Base-by-base conservation (phyloP, 2,329 filamentous ascomycete species). In the Fonsecaea pugnacius region DNA sequence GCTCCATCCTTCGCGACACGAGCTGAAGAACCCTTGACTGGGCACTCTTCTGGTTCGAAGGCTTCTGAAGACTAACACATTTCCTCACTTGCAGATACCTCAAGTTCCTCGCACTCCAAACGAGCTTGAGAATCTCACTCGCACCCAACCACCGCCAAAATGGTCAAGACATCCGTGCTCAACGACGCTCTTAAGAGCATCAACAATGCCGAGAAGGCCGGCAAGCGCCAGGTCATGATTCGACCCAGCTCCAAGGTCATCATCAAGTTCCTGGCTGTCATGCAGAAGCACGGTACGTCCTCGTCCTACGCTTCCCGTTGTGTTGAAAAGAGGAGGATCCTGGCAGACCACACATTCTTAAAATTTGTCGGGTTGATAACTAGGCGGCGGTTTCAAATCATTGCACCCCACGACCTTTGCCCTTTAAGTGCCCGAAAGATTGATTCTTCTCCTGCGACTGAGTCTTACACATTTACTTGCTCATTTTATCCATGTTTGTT, bases 381-480 rank as follows among this genome's bases (percentile, higher is more conserved):
- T 99, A 96, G 94, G 91, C 90, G 89, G 92, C 87, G 88, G 89
- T 94, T 89, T 89, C 87, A 87, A 86, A 80, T 78, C 73, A 51
- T 59, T 79, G 72, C 73, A 51, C 81, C 38, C 85, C 82, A 97
- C 92, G 91, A 90, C 89, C 86, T 89, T 88, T 92, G 94, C 92
- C 93, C 92, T 99, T 98, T 99, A 98, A 98, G 88, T 96, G 88
- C 88, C 92, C 94, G 95, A 96, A 91, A 99, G 83, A 99, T 95
- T 80, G 83, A 91, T 78, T 65, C 32, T 74, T 71, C 72, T 75
- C 80, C 80, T 80, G 87, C 89, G 89, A 89, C 73, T 87, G 89
- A 90, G 18, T 94, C 92, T 97, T 96, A 96, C 92, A 96, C 90
- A 90, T 96, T 61, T 92, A 83, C 77, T 75, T 83, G 80, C 70